A percentile compares a stretch with the other conserved stretches of the same genome.
Conservation (phyloP, 1,284 basidiomycete genomes). For the Exobasidium rhododendri region DNA sequence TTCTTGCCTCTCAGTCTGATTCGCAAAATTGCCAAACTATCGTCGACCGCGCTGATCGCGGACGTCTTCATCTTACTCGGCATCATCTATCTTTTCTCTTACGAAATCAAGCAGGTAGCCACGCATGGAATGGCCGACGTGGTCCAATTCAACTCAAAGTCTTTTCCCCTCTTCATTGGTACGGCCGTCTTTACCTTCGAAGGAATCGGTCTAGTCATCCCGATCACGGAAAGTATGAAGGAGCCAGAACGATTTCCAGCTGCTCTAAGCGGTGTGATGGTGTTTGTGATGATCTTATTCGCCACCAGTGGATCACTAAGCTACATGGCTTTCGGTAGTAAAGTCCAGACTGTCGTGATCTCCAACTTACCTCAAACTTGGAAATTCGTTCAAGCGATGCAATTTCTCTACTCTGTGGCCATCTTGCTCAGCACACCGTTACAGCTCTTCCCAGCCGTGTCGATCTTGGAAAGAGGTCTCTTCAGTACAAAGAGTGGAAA, state of each 20-base stretch:
- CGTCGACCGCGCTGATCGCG: slow-evolving; percentile 84
- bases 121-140: slow-evolving; percentile 63
- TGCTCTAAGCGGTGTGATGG: slow-evolving; percentile 86
- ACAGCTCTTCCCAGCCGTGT: slow-evolving; percentile 86
- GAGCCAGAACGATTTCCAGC: slow-evolving; percentile 86
- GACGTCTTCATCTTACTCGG: slow-evolving; percentile 93
- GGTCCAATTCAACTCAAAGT: slow-evolving; percentile 78
- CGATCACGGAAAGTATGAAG: slow-evolving; percentile 91
- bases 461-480: slow-evolving; percentile 95
- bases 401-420: slow-evolving; percentile 63
- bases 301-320: slow-evolving; percentile 83
- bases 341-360: slow-evolving; percentile 89
- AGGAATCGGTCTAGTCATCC: slow-evolving; percentile 92
- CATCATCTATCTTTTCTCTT: slow-evolving; percentile 56
- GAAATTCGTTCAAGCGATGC: slow-evolving; percentile 82
- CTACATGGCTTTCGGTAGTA: slow-evolving; percentile 81
- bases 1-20: slow-evolving; percentile 60
- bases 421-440: slow-evolving; percentile 91
- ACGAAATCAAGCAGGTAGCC: slow-evolving; percentile 43
- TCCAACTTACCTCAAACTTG: slow-evolving; percentile 84
- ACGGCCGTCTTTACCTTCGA: slow-evolving; percentile 99
- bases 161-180: slow-evolving; percentile 88
- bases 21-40: slow-evolving; percentile 65
- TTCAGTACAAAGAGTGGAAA: slow-evolving; percentile 76
- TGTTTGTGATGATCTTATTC: slow-evolving; percentile 73